These are phyloP conservation scores for Hypoxylon sp. DNA, from an alignment of 2,329 filamentous ascomycete species.

Conservation along the genomic window DNA sequence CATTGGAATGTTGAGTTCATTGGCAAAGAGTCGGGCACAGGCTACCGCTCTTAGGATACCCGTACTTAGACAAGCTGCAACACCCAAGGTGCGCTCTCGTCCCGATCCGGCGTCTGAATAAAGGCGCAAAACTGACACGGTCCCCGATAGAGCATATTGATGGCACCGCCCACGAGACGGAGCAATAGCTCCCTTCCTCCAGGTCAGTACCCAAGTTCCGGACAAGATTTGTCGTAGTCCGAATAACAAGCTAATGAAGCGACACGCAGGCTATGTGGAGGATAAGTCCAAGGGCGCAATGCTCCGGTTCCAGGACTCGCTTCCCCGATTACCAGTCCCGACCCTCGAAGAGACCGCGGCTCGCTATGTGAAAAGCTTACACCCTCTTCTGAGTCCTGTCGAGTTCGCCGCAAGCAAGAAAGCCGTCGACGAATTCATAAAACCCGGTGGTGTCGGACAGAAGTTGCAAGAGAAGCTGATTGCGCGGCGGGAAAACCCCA, in stretches of 20 bases:
- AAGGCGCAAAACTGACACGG: slow-evolving; percentile 34
- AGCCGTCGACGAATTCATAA: slow-evolving; percentile 88
- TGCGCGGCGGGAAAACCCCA: slow-evolving; percentile 81
- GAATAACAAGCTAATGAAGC: slow-evolving; percentile 25
- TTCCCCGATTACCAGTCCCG: slow-evolving; percentile 82
- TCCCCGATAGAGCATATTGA: slow-evolving; percentile 54
- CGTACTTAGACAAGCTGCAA: slow-evolving; percentile 43
- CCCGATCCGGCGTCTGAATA: slow-evolving; percentile 1
- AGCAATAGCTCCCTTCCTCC: slow-evolving; percentile 69
- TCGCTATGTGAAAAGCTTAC: slow-evolving; percentile 83
- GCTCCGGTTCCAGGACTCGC: slow-evolving; percentile 88
- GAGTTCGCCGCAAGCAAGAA: slow-evolving; percentile 82
- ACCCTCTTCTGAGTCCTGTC: slow-evolving; percentile 75
- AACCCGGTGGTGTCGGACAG: slow-evolving; percentile 85
- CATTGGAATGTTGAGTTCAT: slow-evolving; percentile 52
- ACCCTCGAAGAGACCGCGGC: slow-evolving; percentile 84
- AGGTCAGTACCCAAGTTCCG: slow-evolving; percentile 54
- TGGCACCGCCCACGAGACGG: slow-evolving; percentile 66
- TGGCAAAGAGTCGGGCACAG: slow-evolving; percentile 53
- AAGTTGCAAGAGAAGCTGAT: slow-evolving; percentile 89
- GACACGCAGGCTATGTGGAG: slow-evolving; percentile 76
- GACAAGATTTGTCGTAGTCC: not conserved
- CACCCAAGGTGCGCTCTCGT: slow-evolving; percentile 43
- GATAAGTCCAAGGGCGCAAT: slow-evolving; percentile 83
- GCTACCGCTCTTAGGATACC: slow-evolving; percentile 51